These are phyloP conservation scores for Lentinula raphanica DNA, from an alignment of 768 basidiomycete species.

Conservation along the genomic window DNA sequence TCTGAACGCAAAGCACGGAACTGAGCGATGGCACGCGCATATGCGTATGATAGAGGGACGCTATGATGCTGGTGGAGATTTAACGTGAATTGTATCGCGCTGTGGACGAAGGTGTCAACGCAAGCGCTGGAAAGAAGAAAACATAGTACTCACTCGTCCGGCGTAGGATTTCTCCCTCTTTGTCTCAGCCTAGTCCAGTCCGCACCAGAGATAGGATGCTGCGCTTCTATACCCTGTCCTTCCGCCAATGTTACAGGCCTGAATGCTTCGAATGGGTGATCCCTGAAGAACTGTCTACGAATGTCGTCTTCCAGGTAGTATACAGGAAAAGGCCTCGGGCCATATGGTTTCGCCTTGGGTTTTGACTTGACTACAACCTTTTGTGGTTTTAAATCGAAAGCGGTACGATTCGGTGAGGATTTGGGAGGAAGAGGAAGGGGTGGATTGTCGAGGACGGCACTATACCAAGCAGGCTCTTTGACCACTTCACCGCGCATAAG, in stretches of 20 bases:
- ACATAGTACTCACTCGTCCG: conserved; percentile 75
- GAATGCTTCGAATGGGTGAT: conserved; percentile 96
- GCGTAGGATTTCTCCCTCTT: conserved; percentile 71
- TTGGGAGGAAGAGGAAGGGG: conserved; percentile 81
- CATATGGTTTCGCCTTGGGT: conserved; percentile 31
- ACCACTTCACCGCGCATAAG: conserved; percentile 65
- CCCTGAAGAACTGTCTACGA: conserved; percentile 86
- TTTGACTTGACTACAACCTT: conserved; percentile 13
- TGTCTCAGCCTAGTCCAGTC: conserved; percentile 80
- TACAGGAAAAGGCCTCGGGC: conserved; percentile 52
- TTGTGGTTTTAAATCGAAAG: conserved; percentile 42
- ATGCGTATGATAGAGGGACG: conserved; percentile 71
- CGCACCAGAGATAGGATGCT: conserved; percentile 51
- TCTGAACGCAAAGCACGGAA: conserved; percentile 86
- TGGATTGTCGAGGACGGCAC: conserved; percentile 83
- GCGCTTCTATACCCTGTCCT: conserved; percentile 47
- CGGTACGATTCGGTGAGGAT: conserved; percentile 52
- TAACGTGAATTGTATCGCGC: conserved; percentile 74
- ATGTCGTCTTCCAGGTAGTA: conserved; percentile 81
- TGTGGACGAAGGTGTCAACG: conserved; percentile 26
- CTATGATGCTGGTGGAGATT: conserved; percentile 67
- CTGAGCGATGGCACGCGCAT: conserved; percentile 72
- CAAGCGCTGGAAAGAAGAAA: not conserved
- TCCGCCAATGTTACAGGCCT: conserved; percentile 77
- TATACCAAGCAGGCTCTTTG: conserved; percentile 71